Base-by-base conservation (phyloP, 768 basidiomycete species). In the Tulasnella sp. region DNA sequence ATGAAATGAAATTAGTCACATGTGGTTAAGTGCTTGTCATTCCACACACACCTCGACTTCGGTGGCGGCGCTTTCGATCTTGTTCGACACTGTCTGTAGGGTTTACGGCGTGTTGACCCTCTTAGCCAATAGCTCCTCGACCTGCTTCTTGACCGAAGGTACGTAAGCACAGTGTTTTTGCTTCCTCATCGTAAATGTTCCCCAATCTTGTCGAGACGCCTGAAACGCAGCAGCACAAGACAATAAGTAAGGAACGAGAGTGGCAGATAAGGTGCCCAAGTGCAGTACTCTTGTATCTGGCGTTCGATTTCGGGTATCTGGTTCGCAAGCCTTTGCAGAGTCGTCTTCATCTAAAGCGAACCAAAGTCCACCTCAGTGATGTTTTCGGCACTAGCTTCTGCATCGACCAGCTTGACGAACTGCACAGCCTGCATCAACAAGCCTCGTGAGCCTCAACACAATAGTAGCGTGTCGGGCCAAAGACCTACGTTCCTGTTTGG, bases 61-160 rank as follows among this genome's bases (percentile, higher is more conserved):
- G 3, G 91, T 92, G 37, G 93, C 93, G n/a, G 96, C 93, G 3
- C 91, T 89, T 84, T 99, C 95, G 5, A 98, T 94, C 70, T 90
- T 88, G 70, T 94, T 85, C 51, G 97, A 83, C 0, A 95, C 95
- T 16, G 89, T 86, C 80, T 93, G 35, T 2, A n/a, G n/a, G n/a
- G n/a, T n/a, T n/a, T n/a, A n/a, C n/a, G n/a, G n/a, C n/a, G n/a
- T n/a, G 13, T 86, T 88, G 3, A 96, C 83, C 16, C 95, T 91
- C 0, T 95, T 95, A 37, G 85, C 84, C 23, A 96, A 85, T 0
- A 96, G 84, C 16, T 92, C 93, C 80, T 96, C 92, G 7, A 96
- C 85, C 76, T 90, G 97, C 95, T 9, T 97, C 81, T 91, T 91
- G 91, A 90, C 55, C 92, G 89, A n/a, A 29, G 7, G 11, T 29